These are phyloP conservation scores for Irpex sp. DNA, from an alignment of 1,284 basidiomycete species.

Conservation along the genomic window DNA sequence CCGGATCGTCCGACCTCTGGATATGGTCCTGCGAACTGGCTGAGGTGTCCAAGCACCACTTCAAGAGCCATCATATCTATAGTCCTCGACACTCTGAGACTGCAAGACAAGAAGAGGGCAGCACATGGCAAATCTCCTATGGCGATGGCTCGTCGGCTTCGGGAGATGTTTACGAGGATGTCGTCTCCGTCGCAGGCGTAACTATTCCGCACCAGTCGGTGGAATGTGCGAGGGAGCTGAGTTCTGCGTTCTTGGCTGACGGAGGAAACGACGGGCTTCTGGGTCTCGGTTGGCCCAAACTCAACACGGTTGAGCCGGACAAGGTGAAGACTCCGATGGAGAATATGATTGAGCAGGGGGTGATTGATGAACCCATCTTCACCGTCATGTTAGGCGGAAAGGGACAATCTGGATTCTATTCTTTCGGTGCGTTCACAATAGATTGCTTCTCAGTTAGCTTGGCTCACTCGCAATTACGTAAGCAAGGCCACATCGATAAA, in stretches of 20 bases:
- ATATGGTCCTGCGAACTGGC: conserved; percentile 30
- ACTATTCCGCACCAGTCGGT: conserved; percentile 31
- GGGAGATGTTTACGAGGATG: conserved; percentile 32
- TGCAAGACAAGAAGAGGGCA: conserved; percentile 23
- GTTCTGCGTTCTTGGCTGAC: conserved; percentile 31
- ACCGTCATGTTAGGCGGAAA: conserved; percentile 31
- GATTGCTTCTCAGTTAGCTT: not conserved
- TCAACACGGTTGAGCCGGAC: conserved; percentile 34
- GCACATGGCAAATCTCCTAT: conserved; percentile 36
- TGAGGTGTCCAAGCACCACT: conserved; percentile 17
- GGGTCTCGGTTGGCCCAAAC: conserved; percentile 30
- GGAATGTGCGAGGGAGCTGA: conserved; percentile 33
- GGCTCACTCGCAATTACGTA: not conserved
- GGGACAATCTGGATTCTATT: conserved; percentile 31
- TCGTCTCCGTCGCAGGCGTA: conserved; percentile 29
- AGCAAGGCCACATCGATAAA: conserved; percentile 26
- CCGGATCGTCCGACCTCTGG: conserved; percentile 36
- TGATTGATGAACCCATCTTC: conserved; percentile 30
- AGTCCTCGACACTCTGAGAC: conserved; percentile 31
- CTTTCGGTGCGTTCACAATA: conserved; percentile 25
- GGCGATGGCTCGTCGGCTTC: conserved; percentile 37
- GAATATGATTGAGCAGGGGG: conserved; percentile 32
- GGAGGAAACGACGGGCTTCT: conserved; percentile 34
- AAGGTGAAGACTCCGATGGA: conserved; percentile 33
- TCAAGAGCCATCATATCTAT: conserved; percentile 29